A percentile compares a stretch with the other conserved stretches of the same genome.
Evolutionary conservation across 768 basidiomycete species (phyloP).

Genomic region (Melanogaster broomeanus): DNA sequence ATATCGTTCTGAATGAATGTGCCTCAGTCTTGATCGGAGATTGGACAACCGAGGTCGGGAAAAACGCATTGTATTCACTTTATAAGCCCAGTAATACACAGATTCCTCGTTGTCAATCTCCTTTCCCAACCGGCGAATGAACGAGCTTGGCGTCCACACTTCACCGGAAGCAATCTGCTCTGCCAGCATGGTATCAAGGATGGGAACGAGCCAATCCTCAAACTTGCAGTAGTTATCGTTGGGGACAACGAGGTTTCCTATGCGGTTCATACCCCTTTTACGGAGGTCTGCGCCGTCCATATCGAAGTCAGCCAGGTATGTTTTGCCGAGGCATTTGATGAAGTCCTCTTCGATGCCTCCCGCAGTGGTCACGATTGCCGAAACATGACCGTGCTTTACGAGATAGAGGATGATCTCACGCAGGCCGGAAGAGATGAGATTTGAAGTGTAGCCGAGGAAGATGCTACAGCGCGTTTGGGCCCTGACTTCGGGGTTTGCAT

Average conservation of each 20-base stretch:
- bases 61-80: constrained; percentile 59
- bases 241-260: constrained; percentile 94
- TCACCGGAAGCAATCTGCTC: constrained; percentile 75
- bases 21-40: constrained; percentile 25
- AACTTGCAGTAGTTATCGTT: constrained; percentile 99
- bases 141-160: constrained; percentile 92
- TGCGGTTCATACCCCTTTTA: constrained; percentile 91
- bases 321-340: constrained; percentile 97
- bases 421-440: constrained; percentile 96
- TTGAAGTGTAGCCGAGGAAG: constrained; percentile 98
- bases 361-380: constrained; percentile 92
- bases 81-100: constrained; percentile 99
- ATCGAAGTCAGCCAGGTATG: constrained; percentile 92
- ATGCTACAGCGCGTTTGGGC: constrained; percentile 78
- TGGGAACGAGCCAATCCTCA: constrained; percentile 98
- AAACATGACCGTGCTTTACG: constrained; percentile 89
- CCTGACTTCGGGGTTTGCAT: constrained; percentile 56
- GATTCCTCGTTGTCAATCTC: constrained; percentile 97
- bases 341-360: constrained; percentile 99
- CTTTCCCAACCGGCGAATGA: constrained; percentile 91
- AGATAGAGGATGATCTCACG: constrained; percentile 91
- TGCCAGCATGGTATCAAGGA: constrained; percentile 84
- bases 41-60: constrained; percentile 9
- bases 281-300: constrained; percentile 88
- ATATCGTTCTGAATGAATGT: constrained; percentile 79